phyloP scores from a whole-genome alignment of 768 basidiomycete species.

The Dentipellis fragilis region DNA sequence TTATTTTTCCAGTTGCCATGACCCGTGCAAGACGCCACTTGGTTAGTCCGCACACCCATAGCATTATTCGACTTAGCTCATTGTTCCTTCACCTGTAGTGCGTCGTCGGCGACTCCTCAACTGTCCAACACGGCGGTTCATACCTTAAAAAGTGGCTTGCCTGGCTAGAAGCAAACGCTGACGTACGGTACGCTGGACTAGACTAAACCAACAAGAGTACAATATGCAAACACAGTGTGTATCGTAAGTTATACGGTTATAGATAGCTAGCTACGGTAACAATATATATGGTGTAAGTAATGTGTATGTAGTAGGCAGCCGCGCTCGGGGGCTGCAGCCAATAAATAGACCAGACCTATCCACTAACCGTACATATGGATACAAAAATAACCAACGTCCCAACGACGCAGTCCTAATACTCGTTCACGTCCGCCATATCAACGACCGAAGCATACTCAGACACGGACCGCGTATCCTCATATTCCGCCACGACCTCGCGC shows the following conservation, averaged over 20 bases:
- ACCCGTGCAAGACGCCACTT: conserved; percentile 84
- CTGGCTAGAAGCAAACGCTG: conserved; percentile 86
- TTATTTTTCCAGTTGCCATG: conserved; percentile 59
- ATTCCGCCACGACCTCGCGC: conserved; percentile 76
- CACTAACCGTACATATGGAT: neutral
- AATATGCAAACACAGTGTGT: neutral
- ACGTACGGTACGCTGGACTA: conserved; percentile 76
- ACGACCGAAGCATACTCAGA: conserved; percentile 74
- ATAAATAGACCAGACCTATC: neutral
- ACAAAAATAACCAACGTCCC: neutral
- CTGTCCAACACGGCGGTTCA: conserved; percentile 71
- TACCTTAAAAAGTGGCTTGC: conserved; percentile 86
- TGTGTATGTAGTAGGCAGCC: neutral
- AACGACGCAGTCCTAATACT: neutral
- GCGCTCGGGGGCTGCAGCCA: neutral
- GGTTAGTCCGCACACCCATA: conserved; percentile 38
- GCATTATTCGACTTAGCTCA: neutral
- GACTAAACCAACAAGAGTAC: conserved; percentile 20
- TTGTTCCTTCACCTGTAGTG: conserved; percentile 40
- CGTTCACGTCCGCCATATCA: conserved; percentile 50
- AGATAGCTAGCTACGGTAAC: neutral
- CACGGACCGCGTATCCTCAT: conserved; percentile 62
- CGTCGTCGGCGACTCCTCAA: conserved; percentile 88
- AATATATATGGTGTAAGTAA: conserved; percentile 2
- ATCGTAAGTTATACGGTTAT: neutral